A percentile compares a stretch with the other conserved stretches of the same genome.
These are phyloP conservation scores for Cryptococcus sp. DNA, from an alignment of 1,284 basidiomycete genomes.

Conservation along the genomic window DNA sequence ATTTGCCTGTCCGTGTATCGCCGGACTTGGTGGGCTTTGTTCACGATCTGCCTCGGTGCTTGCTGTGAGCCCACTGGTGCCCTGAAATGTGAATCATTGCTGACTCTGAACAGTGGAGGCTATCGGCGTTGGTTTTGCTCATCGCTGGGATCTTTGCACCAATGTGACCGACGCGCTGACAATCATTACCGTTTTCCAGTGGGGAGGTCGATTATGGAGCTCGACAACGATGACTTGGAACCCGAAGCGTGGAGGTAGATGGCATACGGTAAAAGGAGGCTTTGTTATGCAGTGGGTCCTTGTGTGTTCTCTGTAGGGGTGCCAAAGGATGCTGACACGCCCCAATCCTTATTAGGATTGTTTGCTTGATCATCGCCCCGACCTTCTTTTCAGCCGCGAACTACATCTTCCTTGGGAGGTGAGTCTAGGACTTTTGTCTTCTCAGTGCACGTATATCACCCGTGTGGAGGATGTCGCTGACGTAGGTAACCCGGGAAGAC, in stretches of 20 bases:
- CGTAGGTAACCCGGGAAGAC: neutral
- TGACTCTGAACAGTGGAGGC: conserved; percentile 13
- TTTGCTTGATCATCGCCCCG: conserved; percentile 32
- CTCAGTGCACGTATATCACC: too few relatives aligned
- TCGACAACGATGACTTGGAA: conserved; percentile 14
- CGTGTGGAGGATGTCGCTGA: too few relatives aligned
- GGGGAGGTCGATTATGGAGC: conserved; percentile 23
- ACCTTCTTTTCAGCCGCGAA: conserved; percentile 40
- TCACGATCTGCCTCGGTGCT: conserved; percentile 30
- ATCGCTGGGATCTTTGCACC: neutral
- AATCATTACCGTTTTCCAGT: conserved; percentile 9
- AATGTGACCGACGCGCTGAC: neutral
- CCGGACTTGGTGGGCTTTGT: conserved; percentile 33
- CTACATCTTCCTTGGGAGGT: conserved; percentile 38
- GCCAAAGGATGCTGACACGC: too few relatives aligned
- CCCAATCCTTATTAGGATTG: conserved; percentile 16
- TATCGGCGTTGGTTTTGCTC: conserved; percentile 20
- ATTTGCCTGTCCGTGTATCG: conserved; percentile 25
- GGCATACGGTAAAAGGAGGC: conserved; percentile 6
- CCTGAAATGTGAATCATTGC: neutral
- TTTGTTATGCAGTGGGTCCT: conserved; percentile 32
- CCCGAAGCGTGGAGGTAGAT: conserved; percentile 21
- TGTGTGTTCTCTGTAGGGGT: neutral
- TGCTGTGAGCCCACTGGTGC: conserved; percentile 15
- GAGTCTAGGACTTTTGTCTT: neutral